These are phyloP conservation scores for Parathielavia hyrcaniae DNA, from an alignment of 495 filamentous ascomycete genomes.

Conservation along the genomic window DNA sequence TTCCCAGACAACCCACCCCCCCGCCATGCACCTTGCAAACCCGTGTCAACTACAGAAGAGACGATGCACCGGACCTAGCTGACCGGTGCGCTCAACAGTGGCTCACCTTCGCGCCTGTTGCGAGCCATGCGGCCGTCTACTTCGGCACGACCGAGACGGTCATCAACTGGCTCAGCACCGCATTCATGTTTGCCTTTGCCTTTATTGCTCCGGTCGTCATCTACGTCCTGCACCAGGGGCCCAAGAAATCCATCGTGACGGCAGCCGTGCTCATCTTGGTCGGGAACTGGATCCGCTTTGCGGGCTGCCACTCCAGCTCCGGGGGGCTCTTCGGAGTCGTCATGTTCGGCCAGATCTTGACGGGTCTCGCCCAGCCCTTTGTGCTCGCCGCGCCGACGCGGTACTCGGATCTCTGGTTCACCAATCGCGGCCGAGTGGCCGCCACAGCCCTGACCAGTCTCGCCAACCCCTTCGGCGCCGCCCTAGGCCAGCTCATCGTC, in stretches of 20 bases:
- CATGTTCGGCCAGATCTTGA: slow-evolving; percentile 93
- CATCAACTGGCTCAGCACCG: slow-evolving; percentile 90
- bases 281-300: slow-evolving; percentile 93
- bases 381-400: slow-evolving; percentile 82
- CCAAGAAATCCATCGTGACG: slow-evolving; percentile 68
- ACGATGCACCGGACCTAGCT: background rate
- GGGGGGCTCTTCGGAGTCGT: slow-evolving; percentile 63
- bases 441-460: slow-evolving; percentile 82
- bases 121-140: slow-evolving; percentile 66
- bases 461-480: slow-evolving; percentile 83
- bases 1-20: background rate
- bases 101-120: slow-evolving; percentile 87
- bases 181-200: slow-evolving; percentile 78
- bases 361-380: slow-evolving; percentile 86
- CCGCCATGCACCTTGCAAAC: background rate
- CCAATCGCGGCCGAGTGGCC: slow-evolving; percentile 69
- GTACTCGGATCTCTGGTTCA: slow-evolving; percentile 95
- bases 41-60: background rate
- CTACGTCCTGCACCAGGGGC: slow-evolving; percentile 70
- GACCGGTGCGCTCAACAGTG: slow-evolving; percentile 50
- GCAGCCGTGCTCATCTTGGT: slow-evolving; percentile 65
- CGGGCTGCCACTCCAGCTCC: slow-evolving; percentile 53
- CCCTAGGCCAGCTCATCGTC: slow-evolving; percentile 77
- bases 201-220: slow-evolving; percentile 66
- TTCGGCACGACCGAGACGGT: slow-evolving; percentile 67